phyloP scores from a whole-genome alignment of 495 filamentous ascomycete genomes.

The Podospora australis region DNA sequence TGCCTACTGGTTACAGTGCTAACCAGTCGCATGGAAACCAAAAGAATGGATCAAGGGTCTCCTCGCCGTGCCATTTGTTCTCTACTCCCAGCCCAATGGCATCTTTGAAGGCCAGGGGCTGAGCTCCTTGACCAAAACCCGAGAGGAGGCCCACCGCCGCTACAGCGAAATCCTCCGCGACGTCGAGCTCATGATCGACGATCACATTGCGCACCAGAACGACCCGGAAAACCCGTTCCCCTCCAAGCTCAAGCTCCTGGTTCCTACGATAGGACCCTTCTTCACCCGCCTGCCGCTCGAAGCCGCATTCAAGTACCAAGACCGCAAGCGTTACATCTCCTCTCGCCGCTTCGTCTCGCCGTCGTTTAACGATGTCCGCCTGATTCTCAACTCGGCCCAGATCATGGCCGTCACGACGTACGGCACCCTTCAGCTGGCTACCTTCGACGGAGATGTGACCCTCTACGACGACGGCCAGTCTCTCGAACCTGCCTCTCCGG shows the following conservation, averaged over 20 bases:
- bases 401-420: slow-evolving; percentile 71
- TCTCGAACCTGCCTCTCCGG: slow-evolving; percentile 63
- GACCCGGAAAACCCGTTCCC: slow-evolving; percentile 50
- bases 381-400: slow-evolving; percentile 92
- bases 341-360: slow-evolving; percentile 90
- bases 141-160: slow-evolving; percentile 63
- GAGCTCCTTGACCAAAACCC: slow-evolving; percentile 50
- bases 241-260: slow-evolving; percentile 88
- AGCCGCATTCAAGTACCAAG: slow-evolving; percentile 87
- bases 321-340: slow-evolving; percentile 76
- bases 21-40: too few species aligned
- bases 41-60: slow-evolving; percentile 75
- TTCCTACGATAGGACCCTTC: slow-evolving; percentile 83
- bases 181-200: slow-evolving; percentile 82
- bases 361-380: slow-evolving; percentile 92
- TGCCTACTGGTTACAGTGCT: too few species aligned
- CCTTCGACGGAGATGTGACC: slow-evolving; percentile 96
- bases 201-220: slow-evolving; percentile 77
- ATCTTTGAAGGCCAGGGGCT: slow-evolving; percentile 47
- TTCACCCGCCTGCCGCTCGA: slow-evolving; percentile 82
- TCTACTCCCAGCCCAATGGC: slow-evolving; percentile 89
- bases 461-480: slow-evolving; percentile 90
- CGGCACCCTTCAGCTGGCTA: slow-evolving; percentile 71
- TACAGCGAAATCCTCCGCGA: slow-evolving; percentile 95
- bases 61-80: slow-evolving; percentile 91